A percentile compares a stretch with the other conserved stretches of the same genome.
phyloP scores from a whole-genome alignment of 2,329 filamentous ascomycete species.

The Talaromyces sp. region DNA sequence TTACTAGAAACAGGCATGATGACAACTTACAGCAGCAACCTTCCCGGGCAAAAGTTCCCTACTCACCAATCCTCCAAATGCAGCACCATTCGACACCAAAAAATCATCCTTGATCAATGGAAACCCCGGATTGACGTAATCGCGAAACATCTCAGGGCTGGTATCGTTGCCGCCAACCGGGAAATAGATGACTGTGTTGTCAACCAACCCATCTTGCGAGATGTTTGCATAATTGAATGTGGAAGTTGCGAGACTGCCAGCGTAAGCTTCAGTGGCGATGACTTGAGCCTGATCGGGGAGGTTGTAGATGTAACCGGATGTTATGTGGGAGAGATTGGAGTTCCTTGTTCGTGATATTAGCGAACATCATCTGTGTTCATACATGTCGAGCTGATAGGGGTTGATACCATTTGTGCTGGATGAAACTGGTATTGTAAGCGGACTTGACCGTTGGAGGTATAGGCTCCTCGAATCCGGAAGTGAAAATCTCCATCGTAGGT shows the following conservation, averaged over 20 bases:
- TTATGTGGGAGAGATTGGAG: conserved; percentile 39
- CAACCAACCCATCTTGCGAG: conserved; percentile 34
- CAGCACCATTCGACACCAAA: conserved; percentile 24
- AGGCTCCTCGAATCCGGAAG: conserved; percentile 32
- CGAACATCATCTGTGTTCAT: background rate
- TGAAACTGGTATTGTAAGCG: conserved; percentile 32
- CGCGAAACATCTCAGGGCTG: conserved; percentile 28
- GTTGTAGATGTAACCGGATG: conserved; percentile 35
- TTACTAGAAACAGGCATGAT: background rate
- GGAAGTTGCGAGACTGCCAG: conserved; percentile 29
- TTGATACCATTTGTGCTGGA: conserved; percentile 40
- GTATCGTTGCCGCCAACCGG: conserved; percentile 22
- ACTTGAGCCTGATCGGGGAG: conserved; percentile 31
- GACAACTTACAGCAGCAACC: background rate
- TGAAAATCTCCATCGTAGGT: conserved; percentile 24
- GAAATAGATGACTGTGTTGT: conserved; percentile 31
- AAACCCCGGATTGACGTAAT: conserved; percentile 39
- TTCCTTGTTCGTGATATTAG: conserved; percentile 28
- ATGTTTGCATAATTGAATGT: conserved; percentile 37
- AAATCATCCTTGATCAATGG: conserved; percentile 32
- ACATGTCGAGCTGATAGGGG: background rate
- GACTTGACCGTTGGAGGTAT: conserved; percentile 31
- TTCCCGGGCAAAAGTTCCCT: conserved; percentile 16
- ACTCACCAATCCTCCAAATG: conserved; percentile 22
- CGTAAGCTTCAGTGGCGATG: conserved; percentile 31